These are phyloP conservation scores for Bjerkandera adusta DNA, from an alignment of 1,284 basidiomycete species.

Conservation along the genomic window DNA sequence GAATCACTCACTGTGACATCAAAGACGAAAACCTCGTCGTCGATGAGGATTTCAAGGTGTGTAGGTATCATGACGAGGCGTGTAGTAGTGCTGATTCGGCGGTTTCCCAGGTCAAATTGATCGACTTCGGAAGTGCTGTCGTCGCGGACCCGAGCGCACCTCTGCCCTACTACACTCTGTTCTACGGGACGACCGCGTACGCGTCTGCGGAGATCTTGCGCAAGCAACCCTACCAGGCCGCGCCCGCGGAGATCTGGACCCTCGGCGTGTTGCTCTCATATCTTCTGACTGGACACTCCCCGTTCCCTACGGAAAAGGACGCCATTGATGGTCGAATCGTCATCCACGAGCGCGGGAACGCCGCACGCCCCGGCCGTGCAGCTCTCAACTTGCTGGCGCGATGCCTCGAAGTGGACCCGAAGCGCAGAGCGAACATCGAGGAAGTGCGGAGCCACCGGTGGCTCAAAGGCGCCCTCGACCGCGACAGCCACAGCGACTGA, in stretches of 20 bases:
- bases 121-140: constrained; percentile 91
- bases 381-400: constrained; percentile 52
- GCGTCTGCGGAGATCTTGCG: constrained; percentile 80
- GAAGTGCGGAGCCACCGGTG: constrained; percentile 79
- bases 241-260: constrained; percentile 88
- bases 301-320: constrained; percentile 75
- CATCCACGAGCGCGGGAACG: constrained; percentile 24
- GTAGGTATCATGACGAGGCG: no score
- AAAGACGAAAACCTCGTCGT: constrained; percentile 94
- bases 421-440: constrained; percentile 62
- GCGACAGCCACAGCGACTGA: constrained; percentile 7
- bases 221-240: constrained; percentile 72
- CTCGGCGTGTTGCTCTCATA: constrained; percentile 89
- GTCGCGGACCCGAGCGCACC: constrained; percentile 67
- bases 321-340: constrained; percentile 49
- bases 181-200: constrained; percentile 82
- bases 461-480: constrained; percentile 44
- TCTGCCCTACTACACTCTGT: constrained; percentile 69
- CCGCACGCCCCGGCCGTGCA: constrained; percentile 19
- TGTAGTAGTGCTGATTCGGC: constrained; percentile 1
- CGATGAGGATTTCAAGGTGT: constrained; percentile 68
- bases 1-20: constrained; percentile 89
- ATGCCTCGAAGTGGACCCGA: constrained; percentile 76
- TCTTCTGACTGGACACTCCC: constrained; percentile 82
- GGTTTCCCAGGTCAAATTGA: constrained; percentile 74